Percentiles rank a stretch among this genome's conserved stretches.
These are phyloP conservation scores for Amylocarpus encephaloides DNA, from an alignment of 2,329 filamentous ascomycete species.

Conservation along the genomic window DNA sequence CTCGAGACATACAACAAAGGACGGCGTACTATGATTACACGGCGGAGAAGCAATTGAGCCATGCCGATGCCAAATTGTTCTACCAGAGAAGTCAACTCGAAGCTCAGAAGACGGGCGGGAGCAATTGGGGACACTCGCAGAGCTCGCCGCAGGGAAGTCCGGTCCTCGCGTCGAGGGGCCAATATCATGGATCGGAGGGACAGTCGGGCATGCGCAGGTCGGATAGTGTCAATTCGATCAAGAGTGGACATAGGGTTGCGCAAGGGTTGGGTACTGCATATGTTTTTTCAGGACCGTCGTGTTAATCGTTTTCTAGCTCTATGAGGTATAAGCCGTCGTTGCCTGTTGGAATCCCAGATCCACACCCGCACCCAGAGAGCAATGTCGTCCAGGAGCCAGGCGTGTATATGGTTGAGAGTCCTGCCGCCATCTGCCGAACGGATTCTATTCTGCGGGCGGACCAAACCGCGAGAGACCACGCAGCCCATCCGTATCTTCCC, in stretches of 20 bases:
- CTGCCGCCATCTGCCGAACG: slow-evolving; percentile 14
- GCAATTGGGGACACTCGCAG: slow-evolving; percentile 29
- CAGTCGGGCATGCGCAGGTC: slow-evolving; percentile 23
- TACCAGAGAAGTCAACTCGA: slow-evolving; percentile 80
- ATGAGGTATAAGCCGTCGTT: slow-evolving; percentile 23
- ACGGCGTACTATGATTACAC: slow-evolving; percentile 92
- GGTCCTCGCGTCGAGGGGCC: slow-evolving; percentile 21
- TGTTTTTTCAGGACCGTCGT: neutral
- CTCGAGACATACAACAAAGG: slow-evolving; percentile 55
- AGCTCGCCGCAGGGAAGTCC: slow-evolving; percentile 27
- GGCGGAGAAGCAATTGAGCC: slow-evolving; percentile 88
- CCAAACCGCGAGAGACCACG: slow-evolving; percentile 35
- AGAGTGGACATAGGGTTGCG: slow-evolving; percentile 21
- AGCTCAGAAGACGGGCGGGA: slow-evolving; percentile 28
- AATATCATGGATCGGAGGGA: slow-evolving; percentile 22
- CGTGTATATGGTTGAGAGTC: slow-evolving; percentile 6
- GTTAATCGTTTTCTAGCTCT: slow-evolving; percentile 11
- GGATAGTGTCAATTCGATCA: slow-evolving; percentile 26
- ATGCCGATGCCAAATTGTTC: slow-evolving; percentile 91
- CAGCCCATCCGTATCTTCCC: slow-evolving; percentile 43
- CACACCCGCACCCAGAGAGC: slow-evolving; percentile 28
- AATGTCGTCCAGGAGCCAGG: slow-evolving; percentile 29
- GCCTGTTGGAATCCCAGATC: slow-evolving; percentile 27
- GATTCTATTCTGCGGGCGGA: slow-evolving; percentile 27
- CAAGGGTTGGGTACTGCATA: slow-evolving; percentile 15